Evolutionary conservation across 2,329 filamentous ascomycete genomes (phyloP).

Genomic region (Colletotrichum lini): DNA sequence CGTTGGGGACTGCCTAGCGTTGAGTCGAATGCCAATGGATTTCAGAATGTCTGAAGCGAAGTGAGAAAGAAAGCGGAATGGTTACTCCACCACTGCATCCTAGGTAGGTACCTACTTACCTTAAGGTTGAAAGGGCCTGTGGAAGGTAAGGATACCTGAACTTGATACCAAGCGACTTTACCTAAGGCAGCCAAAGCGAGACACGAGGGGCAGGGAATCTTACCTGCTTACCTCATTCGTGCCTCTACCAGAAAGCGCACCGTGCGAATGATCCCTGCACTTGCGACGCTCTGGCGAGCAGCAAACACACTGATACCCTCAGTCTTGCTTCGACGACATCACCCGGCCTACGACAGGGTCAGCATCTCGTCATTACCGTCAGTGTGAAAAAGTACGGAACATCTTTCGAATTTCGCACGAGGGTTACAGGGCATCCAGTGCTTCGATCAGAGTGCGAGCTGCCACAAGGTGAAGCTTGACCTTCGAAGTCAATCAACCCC

Average conservation of each 20-base stretch:
- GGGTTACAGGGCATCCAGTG: neutral
- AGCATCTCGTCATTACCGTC: neutral
- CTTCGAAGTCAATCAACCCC: neutral
- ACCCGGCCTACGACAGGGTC: neutral
- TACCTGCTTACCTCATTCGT: neutral
- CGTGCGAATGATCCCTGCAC: neutral
- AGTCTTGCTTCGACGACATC: neutral
- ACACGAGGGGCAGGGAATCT: too few species aligned
- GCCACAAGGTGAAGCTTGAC: neutral
- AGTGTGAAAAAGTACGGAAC: neutral
- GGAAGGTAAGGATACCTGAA: too few species aligned
- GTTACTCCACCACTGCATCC: too few species aligned
- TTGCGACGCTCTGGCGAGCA: neutral
- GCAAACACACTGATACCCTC: constrained; percentile 2
- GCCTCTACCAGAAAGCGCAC: neutral
- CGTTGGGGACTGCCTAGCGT: neutral
- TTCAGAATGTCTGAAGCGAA: constrained; percentile 1
- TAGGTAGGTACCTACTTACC: too few species aligned
- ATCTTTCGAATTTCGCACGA: neutral
- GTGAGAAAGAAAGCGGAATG: neutral
- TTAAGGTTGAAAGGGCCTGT: neutral
- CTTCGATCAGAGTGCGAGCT: neutral
- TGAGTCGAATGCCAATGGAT: neutral
- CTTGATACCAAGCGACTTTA: neutral
- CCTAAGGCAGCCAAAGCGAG: neutral